Percentiles rank a stretch among this genome's conserved stretches.
phyloP scores from a whole-genome alignment of 257 asterid genomes.

The Plantago elongata region DNA sequence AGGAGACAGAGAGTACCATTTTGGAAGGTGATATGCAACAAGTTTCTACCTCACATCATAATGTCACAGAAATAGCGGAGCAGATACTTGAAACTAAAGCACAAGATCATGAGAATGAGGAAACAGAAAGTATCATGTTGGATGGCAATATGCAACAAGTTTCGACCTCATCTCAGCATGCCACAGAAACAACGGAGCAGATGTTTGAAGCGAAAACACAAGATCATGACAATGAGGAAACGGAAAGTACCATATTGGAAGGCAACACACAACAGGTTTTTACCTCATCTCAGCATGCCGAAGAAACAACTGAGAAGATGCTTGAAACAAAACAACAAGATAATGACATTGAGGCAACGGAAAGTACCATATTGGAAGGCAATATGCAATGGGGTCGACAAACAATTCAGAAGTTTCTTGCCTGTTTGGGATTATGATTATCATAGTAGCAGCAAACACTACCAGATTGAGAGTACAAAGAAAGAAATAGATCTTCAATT shows the following conservation, averaged over 20 bases:
- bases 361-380: conserved; percentile 21
- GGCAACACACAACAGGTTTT: conserved; percentile 13
- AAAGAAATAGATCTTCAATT: too few relatives aligned
- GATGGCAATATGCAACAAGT: conserved; percentile 24
- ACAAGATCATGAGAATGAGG: conserved; percentile 14
- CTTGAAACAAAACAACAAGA: conserved; percentile 21
- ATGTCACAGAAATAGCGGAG: conserved; percentile 24
- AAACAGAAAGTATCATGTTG: conserved; percentile 17
- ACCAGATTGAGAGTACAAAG: not conserved
- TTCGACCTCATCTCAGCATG: conserved; percentile 6
- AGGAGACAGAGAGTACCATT: conserved; percentile 15
- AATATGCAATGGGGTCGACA: conserved; percentile 58
- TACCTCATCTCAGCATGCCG: conserved; percentile 8
- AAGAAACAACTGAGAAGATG: conserved; percentile 24
- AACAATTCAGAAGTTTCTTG: conserved; percentile 49
- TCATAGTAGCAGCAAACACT: not conserved
- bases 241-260: conserved; percentile 20
- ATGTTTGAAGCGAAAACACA: conserved; percentile 16
- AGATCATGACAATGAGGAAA: conserved; percentile 14
- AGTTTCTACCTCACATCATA: conserved; percentile 1
- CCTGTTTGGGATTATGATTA: conserved; percentile 39
- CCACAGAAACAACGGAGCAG: conserved; percentile 23
- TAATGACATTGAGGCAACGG: conserved; percentile 1
- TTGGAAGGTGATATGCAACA: conserved; percentile 23
- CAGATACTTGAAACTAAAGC: conserved; percentile 15